phyloP scores from a whole-genome alignment of 208 protist species.

The Acanthamoeba lenticulata region DNA sequence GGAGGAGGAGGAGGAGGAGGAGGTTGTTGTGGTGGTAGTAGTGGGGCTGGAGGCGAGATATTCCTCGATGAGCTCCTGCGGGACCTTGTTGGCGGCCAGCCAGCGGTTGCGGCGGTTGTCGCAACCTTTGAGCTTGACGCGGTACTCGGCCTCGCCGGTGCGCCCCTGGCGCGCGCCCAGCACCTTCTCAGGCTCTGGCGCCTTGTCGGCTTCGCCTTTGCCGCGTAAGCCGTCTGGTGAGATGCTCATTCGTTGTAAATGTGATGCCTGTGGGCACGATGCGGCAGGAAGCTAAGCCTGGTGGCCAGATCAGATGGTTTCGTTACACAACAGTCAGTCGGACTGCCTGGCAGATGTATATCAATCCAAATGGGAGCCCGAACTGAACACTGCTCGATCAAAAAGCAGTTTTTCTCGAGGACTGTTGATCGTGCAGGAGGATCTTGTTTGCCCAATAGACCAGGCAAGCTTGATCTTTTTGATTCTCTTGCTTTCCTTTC shows the following conservation, averaged over 20 bases:
- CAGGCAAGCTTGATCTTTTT: too few relatives aligned
- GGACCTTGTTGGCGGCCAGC: neutral
- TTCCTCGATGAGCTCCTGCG: neutral
- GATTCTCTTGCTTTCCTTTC: too few relatives aligned
- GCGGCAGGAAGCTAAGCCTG: neutral
- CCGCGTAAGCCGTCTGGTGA: neutral
- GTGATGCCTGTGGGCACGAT: too few relatives aligned
- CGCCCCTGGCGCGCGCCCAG: neutral
- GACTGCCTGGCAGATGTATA: too few relatives aligned
- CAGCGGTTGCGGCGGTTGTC: constrained; percentile 43
- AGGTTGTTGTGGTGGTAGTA: neutral
- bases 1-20: neutral
- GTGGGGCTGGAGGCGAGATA: neutral
- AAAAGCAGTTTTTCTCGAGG: too few relatives aligned
- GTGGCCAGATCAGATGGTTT: neutral
- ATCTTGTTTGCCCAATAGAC: too few relatives aligned
- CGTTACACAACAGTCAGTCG: too few relatives aligned
- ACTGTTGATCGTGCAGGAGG: too few relatives aligned
- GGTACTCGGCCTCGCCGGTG: neutral
- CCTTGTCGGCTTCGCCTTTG: neutral
- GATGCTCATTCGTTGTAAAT: too few relatives aligned
- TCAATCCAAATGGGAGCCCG: too few relatives aligned
- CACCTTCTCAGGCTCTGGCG: neutral
- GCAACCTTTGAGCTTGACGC: neutral
- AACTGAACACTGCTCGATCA: too few relatives aligned